Percentiles rank a stretch among this genome's conserved stretches.
These are phyloP conservation scores for Tranzscheliella williamsii DNA, from an alignment of 1,284 basidiomycete genomes.

Conservation along the genomic window DNA sequence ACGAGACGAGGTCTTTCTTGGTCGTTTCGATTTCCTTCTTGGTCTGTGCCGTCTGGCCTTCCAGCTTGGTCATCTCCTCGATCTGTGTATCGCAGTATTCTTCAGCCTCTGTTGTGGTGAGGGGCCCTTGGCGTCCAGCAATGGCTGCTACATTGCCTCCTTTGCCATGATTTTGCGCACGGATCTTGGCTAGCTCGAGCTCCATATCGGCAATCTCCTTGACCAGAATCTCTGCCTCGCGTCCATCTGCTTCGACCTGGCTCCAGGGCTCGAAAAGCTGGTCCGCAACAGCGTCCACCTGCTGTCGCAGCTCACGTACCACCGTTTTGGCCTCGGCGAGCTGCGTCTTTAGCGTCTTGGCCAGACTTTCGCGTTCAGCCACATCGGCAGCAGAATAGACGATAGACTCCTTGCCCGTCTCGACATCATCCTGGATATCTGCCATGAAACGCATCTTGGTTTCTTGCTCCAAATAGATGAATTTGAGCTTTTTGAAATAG, in stretches of 20 bases:
- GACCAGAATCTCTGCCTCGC: slow-evolving; percentile 41
- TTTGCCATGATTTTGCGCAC: slow-evolving; percentile 39
- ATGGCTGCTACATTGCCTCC: slow-evolving; percentile 32
- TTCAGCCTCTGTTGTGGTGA: slow-evolving; percentile 49
- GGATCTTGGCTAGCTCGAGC: slow-evolving; percentile 49
- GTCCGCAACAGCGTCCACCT: slow-evolving; percentile 45
- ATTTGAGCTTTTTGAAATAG: slow-evolving; percentile 57
- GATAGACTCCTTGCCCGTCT: slow-evolving; percentile 50
- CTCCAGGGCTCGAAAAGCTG: slow-evolving; percentile 38
- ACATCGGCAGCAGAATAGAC: slow-evolving; percentile 51
- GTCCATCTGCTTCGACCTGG: slow-evolving; percentile 25
- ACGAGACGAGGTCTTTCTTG: slow-evolving; percentile 47
- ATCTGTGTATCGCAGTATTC: slow-evolving; percentile 45
- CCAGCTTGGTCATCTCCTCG: slow-evolving; percentile 43
- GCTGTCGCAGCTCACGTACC: slow-evolving; percentile 37
- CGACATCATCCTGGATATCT: slow-evolving; percentile 51
- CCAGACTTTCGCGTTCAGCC: slow-evolving; percentile 40
- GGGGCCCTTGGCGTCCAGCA: slow-evolving; percentile 37
- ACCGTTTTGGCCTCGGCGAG: slow-evolving; percentile 49
- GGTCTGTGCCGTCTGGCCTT: slow-evolving; percentile 37
- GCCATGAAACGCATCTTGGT: slow-evolving; percentile 56
- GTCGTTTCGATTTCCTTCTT: slow-evolving; percentile 41
- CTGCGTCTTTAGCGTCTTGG: slow-evolving; percentile 48
- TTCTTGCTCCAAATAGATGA: slow-evolving; percentile 56
- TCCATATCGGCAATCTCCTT: slow-evolving; percentile 52